Percentiles rank a stretch among this genome's conserved stretches.
Conservation (phyloP, 176 grass and related monocot species). For the Alloteropsis semialata region DNA sequence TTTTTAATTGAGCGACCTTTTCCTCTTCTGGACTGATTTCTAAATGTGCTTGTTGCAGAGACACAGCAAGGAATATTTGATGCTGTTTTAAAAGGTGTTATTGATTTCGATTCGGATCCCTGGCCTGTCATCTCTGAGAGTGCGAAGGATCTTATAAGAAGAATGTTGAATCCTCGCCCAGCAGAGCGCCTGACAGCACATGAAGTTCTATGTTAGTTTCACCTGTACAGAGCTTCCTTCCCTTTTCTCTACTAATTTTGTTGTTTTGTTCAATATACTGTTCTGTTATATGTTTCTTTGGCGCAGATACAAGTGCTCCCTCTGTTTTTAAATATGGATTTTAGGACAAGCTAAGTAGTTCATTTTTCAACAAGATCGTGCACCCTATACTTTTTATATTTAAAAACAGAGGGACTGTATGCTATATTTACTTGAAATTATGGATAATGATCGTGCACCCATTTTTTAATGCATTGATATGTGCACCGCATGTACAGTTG, state of each 20-base stretch:
- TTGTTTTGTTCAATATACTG: conserved; percentile 4
- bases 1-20: background rate
- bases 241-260: background rate
- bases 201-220: conserved; percentile 52
- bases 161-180: conserved; percentile 56
- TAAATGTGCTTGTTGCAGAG: conserved; percentile 40
- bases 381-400: too few species aligned
- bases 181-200: conserved; percentile 51
- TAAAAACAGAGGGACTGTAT: too few species aligned
- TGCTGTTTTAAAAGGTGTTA: conserved; percentile 60
- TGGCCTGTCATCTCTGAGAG: conserved; percentile 70
- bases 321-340: too few species aligned
- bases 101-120: conserved; percentile 66
- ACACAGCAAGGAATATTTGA: conserved; percentile 68
- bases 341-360: too few species aligned
- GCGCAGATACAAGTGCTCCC: background rate
- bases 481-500: background rate
- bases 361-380: too few species aligned
- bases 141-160: conserved; percentile 59
- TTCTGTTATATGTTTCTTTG: background rate
- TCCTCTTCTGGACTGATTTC: conserved; percentile 11
- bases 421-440: background rate
- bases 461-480: conserved; percentile 3
- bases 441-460: background rate
- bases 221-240: conserved; percentile 2